These are phyloP conservation scores for Leptographium lundbergii DNA, from an alignment of 2,329 filamentous ascomycete species.

Conservation along the genomic window DNA sequence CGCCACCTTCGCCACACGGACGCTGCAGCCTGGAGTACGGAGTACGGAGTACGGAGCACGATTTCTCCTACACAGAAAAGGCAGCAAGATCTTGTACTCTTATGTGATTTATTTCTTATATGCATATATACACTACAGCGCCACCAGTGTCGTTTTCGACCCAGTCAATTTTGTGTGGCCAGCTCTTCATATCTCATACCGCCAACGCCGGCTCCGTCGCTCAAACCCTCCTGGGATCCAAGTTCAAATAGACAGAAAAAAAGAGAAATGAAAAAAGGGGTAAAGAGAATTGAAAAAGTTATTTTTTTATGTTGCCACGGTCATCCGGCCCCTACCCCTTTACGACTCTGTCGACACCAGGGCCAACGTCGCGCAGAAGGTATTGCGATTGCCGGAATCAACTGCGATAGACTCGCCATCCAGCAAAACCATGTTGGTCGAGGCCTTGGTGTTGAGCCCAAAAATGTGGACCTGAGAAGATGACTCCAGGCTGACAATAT, in stretches of 20 bases:
- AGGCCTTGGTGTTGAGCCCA: slow-evolving; percentile 62
- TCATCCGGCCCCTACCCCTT: background rate
- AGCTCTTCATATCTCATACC: background rate
- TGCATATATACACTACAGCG: background rate
- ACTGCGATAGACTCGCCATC: slow-evolving; percentile 40
- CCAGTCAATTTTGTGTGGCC: background rate
- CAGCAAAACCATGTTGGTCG: slow-evolving; percentile 58
- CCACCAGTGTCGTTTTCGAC: background rate
- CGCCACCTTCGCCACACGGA: background rate
- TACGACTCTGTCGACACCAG: slow-evolving; percentile 24
- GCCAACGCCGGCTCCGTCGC: background rate
- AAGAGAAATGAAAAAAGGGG: background rate
- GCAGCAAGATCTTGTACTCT: too few relatives aligned
- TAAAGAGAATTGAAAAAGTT: background rate
- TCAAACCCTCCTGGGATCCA: background rate
- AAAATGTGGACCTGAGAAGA: slow-evolving; percentile 46
- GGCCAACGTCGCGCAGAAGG: slow-evolving; percentile 50
- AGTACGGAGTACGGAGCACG: too few relatives aligned
- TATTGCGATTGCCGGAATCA: slow-evolving; percentile 51
- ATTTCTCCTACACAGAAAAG: too few relatives aligned
- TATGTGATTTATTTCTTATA: background rate
- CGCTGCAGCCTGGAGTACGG: too few relatives aligned
- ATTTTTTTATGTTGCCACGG: background rate
- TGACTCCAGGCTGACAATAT: slow-evolving; percentile 63
- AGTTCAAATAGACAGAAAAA: background rate